Percentiles rank a stretch among this genome's conserved stretches.
Evolutionary conservation across 2,329 filamentous ascomycete genomes (phyloP).

Genomic region (Monilinia vaccinii-corymbosi): DNA sequence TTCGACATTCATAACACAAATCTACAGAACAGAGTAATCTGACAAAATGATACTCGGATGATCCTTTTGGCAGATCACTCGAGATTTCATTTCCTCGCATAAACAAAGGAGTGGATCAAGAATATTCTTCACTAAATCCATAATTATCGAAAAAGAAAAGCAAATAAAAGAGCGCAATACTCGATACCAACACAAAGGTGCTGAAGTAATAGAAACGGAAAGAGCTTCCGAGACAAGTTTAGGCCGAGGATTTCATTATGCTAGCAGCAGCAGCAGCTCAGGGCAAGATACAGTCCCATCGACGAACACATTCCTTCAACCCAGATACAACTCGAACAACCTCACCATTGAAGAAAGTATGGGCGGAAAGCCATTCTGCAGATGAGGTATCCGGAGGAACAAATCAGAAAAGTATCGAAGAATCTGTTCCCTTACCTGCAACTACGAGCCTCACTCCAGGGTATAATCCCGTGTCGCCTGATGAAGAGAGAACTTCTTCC

Average conservation of each 20-base stretch:
- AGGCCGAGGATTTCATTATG: conserved; percentile 14
- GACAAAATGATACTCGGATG: background rate
- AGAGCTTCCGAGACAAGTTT: conserved; percentile 13
- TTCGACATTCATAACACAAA: background rate
- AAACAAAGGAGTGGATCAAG: conserved; percentile 3
- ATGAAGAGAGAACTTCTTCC: conserved; percentile 14
- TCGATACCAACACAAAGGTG: background rate
- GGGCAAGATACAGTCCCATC: conserved; percentile 9
- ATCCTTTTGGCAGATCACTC: background rate
- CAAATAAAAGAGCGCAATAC: background rate
- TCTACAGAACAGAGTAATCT: no score
- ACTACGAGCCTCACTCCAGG: conserved; percentile 12
- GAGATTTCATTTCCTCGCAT: conserved; percentile 1
- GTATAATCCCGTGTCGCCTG: conserved; percentile 9
- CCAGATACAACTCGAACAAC: conserved; percentile 11
- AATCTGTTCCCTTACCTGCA: conserved; percentile 11
- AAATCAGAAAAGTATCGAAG: conserved; percentile 5
- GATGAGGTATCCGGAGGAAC: conserved; percentile 13
- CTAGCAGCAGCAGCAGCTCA: conserved; percentile 5
- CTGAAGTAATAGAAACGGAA: conserved; percentile 13
- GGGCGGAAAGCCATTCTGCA: conserved; percentile 22
- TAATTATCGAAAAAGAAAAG: background rate
- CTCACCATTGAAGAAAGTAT: conserved; percentile 19
- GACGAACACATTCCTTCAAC: conserved; percentile 11
- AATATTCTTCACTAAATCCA: conserved; percentile 1